Base-by-base conservation (phyloP, 805 yeast species). In the Suhomyces faveliae region DNA sequence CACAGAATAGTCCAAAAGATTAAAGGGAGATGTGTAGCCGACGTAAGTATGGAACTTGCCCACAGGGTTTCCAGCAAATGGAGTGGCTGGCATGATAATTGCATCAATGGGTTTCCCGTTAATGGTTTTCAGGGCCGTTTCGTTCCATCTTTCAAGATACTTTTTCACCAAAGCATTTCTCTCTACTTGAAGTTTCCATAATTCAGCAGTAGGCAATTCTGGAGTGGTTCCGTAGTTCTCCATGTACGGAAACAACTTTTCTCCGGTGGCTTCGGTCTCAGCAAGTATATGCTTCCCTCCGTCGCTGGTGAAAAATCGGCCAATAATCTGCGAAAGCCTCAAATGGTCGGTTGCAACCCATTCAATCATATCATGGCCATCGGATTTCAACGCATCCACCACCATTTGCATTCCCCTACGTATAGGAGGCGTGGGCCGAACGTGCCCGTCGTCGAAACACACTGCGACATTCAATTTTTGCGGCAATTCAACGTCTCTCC, bases 391-490 rank as follows among this genome's bases (percentile, higher is more conserved):
- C 12, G 65, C 64, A 24, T 67, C 65, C 6, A 56, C 58, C 5
- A 65, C 66, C 7, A 56, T 56, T 17, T 68, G 57, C 47, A 81
- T 38, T 1, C 77, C 80, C 51, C 84, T 67, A 5, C 62, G 54
- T 13, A 82, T 71, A 8, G 85, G 84, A 1, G 86, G 85, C 24
- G 77, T 77, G 10, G 85, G 85, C 15, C 69, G 66, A 5, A 76
- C 69, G 20, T 65, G 55, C 7, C 74, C 75, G 56, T 80, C 83
- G 48, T 69, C 70, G 23, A 54, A 54, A 55, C 76, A 52, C 12
- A 79, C 60, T 2, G 76, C 81, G 53, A 79, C 59, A n/a, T 63
- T 71, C 23, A 79, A 56, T 51, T 67, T 73, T 40, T 63, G 59
- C 7, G 74, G 70, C 33, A 70, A 46, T 21, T 58, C 59, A 0